Base-by-base conservation (phyloP, 495 filamentous ascomycete species). In the Xylaria flabelliformis region DNA sequence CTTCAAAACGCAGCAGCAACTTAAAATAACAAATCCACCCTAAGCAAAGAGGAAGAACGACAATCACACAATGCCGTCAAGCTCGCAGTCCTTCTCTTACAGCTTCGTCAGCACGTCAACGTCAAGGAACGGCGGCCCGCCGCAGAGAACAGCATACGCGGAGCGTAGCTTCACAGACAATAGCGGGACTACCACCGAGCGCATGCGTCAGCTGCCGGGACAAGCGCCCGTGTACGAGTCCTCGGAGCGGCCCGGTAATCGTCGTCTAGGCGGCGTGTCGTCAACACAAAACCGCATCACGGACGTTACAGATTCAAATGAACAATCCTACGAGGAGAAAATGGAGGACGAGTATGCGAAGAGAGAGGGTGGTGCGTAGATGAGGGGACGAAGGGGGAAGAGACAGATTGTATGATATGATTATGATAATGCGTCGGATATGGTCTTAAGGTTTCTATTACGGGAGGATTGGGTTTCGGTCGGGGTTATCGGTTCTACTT, bases 301-400 rank as follows among this genome's bases (percentile, higher is more conserved):
- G 17, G 75, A 79, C 44, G 77, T 76, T 7, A 56, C 72, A 0
- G 75, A 79, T 48, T 69, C 72, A 13, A 67, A 79, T 1, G 83
- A 83, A 32, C 69, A 61, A n/a, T 21, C 58, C 32, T 93, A 92
- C 64, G 88, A 91, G 76, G 90, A 92, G 82, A 82, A 86, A n/a
- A 93, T 92, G 72, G 90, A 92, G 83, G 91, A 93, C 51, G 91
- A 93, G 80, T 93, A 93, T 78, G 90, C 91, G n/a, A 92, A 92
- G 85, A 80, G 91, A 61, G 91, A 92, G 74, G 91, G 91, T 0
- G 91, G 91, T 50, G 89, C 91, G 39, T 92, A 76, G 69, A 67
- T 41, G 15, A 58, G 34, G 12, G 39, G 7, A 41, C 12, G 3
- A 32, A 13, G 26, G 24, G 42, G 29, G 6, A 15, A 44, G 10